These are phyloP conservation scores for Lichenothelia convexa DNA, from an alignment of 495 filamentous ascomycete species.

Conservation along the genomic window DNA sequence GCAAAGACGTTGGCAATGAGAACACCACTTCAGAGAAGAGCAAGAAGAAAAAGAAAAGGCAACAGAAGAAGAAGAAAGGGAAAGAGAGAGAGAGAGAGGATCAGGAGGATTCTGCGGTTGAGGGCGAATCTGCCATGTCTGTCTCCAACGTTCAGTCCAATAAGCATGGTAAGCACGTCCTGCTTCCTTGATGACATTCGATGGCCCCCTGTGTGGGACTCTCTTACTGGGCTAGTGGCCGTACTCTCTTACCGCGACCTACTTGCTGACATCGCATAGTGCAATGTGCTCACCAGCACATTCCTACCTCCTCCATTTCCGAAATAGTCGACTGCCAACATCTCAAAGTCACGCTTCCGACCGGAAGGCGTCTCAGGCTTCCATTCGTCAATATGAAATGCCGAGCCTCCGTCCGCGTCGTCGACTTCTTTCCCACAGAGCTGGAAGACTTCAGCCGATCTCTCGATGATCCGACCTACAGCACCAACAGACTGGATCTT, in stretches of 20 bases:
- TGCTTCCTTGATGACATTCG: too few relatives aligned
- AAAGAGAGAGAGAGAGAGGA: conserved; percentile 18
- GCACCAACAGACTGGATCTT: conserved; percentile 9
- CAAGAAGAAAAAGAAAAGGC: conserved; percentile 20
- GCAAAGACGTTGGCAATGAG: conserved; percentile 27
- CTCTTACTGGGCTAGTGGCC: too few relatives aligned
- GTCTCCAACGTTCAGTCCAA: conserved; percentile 1
- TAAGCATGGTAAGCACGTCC: too few relatives aligned
- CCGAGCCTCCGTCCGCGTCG: conserved; percentile 44
- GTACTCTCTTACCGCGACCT: too few relatives aligned
- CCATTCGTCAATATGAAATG: conserved; percentile 67
- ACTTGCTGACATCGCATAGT: too few relatives aligned
- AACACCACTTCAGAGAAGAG: conserved; percentile 12
- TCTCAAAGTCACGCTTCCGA: conserved; percentile 17
- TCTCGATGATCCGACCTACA: conserved; percentile 10
- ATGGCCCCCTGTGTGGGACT: too few relatives aligned
- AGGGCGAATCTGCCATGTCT: conserved; percentile 3
- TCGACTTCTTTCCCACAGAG: conserved; percentile 59
- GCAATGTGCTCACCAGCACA: conserved; percentile 19
- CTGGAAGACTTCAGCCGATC: conserved; percentile 51
- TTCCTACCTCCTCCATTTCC: conserved; percentile 23
- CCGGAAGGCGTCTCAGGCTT: conserved; percentile 27
- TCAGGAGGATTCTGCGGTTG: conserved; percentile 11
- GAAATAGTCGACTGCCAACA: conserved; percentile 31
- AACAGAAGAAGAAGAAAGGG: conserved; percentile 17